phyloP scores from a whole-genome alignment of 805 yeast genomes.

The Cyberlindnera euphorbiae region DNA sequence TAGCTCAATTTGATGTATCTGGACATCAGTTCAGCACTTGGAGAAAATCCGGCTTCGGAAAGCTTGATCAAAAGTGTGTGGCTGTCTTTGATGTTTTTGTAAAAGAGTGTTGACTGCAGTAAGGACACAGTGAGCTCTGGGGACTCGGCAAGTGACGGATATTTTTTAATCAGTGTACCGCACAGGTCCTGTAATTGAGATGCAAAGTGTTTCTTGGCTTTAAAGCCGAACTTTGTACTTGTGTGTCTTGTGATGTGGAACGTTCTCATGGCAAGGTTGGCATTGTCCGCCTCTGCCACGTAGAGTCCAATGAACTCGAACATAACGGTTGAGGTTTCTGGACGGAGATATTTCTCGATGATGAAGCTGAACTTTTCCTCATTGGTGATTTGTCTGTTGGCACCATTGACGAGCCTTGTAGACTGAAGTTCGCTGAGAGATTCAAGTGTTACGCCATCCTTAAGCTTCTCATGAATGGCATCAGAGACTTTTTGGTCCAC shows the following conservation, averaged over 20 bases:
- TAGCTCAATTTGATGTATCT: constrained; percentile 2
- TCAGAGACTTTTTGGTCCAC: not conserved
- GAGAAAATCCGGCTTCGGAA: not conserved
- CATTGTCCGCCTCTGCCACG: constrained; percentile 6
- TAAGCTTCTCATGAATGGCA: not conserved
- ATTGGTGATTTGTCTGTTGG: constrained; percentile 4
- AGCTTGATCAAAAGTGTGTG: constrained; percentile 1
- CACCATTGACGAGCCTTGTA: constrained; percentile 1
- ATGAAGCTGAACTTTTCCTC: constrained; percentile 10
- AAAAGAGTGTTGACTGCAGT: constrained; percentile 1
- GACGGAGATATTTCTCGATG: constrained; percentile 1
- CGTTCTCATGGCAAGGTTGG: constrained; percentile 3
- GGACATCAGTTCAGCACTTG: not conserved
- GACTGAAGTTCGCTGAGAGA: not conserved
- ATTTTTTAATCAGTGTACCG: not conserved
- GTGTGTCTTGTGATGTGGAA: not conserved
- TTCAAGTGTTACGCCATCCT: not conserved
- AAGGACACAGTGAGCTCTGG: constrained; percentile 1
- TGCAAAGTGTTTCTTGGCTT: not conserved
- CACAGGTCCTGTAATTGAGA: not conserved
- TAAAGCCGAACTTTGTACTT: constrained; percentile 1
- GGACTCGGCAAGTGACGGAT: constrained; percentile 3
- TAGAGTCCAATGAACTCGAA: constrained; percentile 1
- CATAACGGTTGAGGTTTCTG: not conserved
- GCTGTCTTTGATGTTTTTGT: constrained; percentile 1